Conservation (phyloP, 805 yeast genomes). For the Nakazawaea populi region DNA sequence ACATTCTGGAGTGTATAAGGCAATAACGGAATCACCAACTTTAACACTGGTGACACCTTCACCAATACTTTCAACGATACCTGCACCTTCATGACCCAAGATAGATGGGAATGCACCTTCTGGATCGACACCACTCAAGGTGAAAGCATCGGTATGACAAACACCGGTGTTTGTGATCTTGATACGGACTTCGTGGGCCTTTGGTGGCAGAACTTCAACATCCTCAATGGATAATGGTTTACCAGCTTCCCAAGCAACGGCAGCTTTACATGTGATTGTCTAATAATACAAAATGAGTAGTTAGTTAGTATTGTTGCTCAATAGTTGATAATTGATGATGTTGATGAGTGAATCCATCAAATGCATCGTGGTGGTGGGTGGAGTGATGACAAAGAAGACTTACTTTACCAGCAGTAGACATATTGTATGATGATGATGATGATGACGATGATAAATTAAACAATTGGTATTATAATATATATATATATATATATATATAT, state of each 20-base stretch:
- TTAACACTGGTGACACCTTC: slow-evolving; percentile 88
- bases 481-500: too few relatives aligned
- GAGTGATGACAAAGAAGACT: neutral
- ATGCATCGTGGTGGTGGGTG: too few relatives aligned
- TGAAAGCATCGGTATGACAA: slow-evolving; percentile 98
- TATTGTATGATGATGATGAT: neutral
- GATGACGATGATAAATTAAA: neutral
- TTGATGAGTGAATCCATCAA: too few relatives aligned
- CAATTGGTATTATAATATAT: neutral
- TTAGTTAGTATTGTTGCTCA: too few relatives aligned
- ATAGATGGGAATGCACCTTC: slow-evolving; percentile 94
- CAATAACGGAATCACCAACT: slow-evolving; percentile 90
- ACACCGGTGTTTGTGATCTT: slow-evolving; percentile 86
- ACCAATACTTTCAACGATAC: slow-evolving; percentile 91
- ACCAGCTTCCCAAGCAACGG: slow-evolving; percentile 96
- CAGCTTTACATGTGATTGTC: slow-evolving; percentile 86
- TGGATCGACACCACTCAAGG: slow-evolving; percentile 90
- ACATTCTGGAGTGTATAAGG: slow-evolving; percentile 96
- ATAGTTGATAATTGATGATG: too few relatives aligned
- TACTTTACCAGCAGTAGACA: slow-evolving; percentile 14
- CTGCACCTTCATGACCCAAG: slow-evolving; percentile 98
- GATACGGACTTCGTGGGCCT: slow-evolving; percentile 95
- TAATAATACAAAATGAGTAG: slow-evolving; percentile 9
- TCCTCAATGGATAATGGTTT: slow-evolving; percentile 72
- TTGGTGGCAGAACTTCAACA: slow-evolving; percentile 88